Percentiles rank a stretch among this genome's conserved stretches.
These are phyloP conservation scores for Phytophthora uliginosa DNA, from an alignment of 352 stramenopile genomes.

Conservation along the genomic window DNA sequence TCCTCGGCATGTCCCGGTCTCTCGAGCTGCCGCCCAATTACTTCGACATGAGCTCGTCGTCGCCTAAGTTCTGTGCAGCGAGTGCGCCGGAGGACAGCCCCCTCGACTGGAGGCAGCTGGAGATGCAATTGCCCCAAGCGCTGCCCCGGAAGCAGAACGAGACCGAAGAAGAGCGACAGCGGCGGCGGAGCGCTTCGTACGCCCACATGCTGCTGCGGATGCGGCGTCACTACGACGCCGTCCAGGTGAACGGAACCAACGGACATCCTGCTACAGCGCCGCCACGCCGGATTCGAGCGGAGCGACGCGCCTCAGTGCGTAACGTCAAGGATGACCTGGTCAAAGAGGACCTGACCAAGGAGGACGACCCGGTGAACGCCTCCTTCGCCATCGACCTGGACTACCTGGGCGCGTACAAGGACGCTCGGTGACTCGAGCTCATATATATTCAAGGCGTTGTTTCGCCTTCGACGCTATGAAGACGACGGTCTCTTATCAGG, in stretches of 20 bases:
- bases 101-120: constrained; percentile 16
- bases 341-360: constrained; percentile 2
- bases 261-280: constrained; percentile 24
- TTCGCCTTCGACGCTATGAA: constrained; percentile 8
- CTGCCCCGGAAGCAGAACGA: constrained; percentile 24
- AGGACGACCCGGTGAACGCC: not conserved
- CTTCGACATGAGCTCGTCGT: constrained; percentile 36
- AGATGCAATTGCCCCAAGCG: constrained; percentile 15
- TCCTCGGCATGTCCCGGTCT: constrained; percentile 32
- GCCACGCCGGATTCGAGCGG: constrained; percentile 29
- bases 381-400: constrained; percentile 30
- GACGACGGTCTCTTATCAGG: not conserved
- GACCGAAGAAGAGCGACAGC: constrained; percentile 38
- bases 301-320: constrained; percentile 16
- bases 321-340: constrained; percentile 11
- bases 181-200: constrained; percentile 32
- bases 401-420: constrained; percentile 41
- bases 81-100: constrained; percentile 14
- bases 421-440: constrained; percentile 23
- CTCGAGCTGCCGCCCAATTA: constrained; percentile 34
- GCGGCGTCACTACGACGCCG: constrained; percentile 35
- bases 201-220: constrained; percentile 39
- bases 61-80: constrained; percentile 18
- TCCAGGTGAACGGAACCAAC: constrained; percentile 32
- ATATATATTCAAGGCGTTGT: constrained; percentile 21